Percentiles rank a stretch among this genome's conserved stretches.
Conservation (phyloP, 164 flowering plant genomes). For the Saururus chinensis region DNA sequence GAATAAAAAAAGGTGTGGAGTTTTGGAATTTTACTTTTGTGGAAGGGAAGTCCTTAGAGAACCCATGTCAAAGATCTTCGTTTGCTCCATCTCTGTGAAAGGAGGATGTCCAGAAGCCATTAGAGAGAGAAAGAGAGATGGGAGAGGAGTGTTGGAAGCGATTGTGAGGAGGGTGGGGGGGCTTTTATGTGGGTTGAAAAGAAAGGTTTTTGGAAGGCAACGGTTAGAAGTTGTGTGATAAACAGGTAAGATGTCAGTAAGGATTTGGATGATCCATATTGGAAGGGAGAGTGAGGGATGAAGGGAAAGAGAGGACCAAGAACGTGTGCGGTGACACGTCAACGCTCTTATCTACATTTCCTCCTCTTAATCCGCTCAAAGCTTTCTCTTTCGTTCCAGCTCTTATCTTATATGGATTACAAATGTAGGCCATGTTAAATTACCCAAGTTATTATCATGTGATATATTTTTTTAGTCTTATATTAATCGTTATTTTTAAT, state of each 20-base stretch:
- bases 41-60: constrained; percentile 30
- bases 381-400: no score
- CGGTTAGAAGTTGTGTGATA: neutral
- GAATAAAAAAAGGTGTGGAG: no score
- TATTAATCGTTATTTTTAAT: no score
- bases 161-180: neutral
- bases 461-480: no score
- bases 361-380: no score
- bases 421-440: no score
- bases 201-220: neutral
- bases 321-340: neutral
- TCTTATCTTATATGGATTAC: no score
- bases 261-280: neutral
- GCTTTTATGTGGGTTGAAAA: neutral
- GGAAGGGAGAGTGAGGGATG: neutral
- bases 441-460: no score
- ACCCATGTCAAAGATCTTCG: constrained; percentile 29
- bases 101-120: neutral
- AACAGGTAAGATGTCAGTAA: neutral
- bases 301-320: neutral
- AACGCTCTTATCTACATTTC: neutral
- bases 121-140: neutral
- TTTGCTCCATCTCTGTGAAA: neutral
- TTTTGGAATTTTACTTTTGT: constrained; percentile 26
- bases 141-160: neutral